Base-by-base conservation (phyloP, 768 basidiomycete species). In the Leccinellum luteum region DNA sequence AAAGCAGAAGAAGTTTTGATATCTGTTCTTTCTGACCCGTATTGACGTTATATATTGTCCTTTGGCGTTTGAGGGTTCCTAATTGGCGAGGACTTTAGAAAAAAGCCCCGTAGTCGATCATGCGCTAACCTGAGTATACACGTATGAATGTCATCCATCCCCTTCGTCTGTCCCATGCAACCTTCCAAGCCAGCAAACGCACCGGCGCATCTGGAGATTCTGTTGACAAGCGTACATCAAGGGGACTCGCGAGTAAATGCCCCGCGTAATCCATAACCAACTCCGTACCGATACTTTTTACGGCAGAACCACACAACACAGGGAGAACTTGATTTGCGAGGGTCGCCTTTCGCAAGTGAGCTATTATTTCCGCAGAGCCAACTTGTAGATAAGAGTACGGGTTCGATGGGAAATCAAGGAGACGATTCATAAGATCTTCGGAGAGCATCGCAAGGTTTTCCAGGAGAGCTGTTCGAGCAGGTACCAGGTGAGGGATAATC, bases 111-210 rank as follows among this genome's bases (percentile, higher is more conserved):
- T 21, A 17, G 35, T 27, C 10, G 30, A 14, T 28, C 30, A 41
- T 31, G 32, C 5, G 70, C 77, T 59, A 69, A 90, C 92, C 92
- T 53, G 92, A 92, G 71, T 94, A 94, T 19, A 94, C 83, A 25
- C 92, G 80, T 38, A 94, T 87, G 68, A 92, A 94, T 2, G 92
- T 94, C 91, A 94, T 92, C 92, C 92, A 94, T 23, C 92, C 92
- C 63, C 80, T 81, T 56, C 75, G 82, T 57, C 85, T 85, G 66
- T 94, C 91, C 92, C 91, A 93, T 30, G 77, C 79, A 21, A 94
- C 92, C 68, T 94, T 94, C 92, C 93, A 94, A 3, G 89, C 92
- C 27, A 94, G 76, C 60, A 87, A 70, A 34, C 81, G 84, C 23
- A 89, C 66, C 1, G 85, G 83, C 0, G 79, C 67, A 54, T 81